A percentile compares a stretch with the other conserved stretches of the same genome.
Evolutionary conservation across 257 asterid species (phyloP).

Genomic region (Cruciata laevipes): DNA sequence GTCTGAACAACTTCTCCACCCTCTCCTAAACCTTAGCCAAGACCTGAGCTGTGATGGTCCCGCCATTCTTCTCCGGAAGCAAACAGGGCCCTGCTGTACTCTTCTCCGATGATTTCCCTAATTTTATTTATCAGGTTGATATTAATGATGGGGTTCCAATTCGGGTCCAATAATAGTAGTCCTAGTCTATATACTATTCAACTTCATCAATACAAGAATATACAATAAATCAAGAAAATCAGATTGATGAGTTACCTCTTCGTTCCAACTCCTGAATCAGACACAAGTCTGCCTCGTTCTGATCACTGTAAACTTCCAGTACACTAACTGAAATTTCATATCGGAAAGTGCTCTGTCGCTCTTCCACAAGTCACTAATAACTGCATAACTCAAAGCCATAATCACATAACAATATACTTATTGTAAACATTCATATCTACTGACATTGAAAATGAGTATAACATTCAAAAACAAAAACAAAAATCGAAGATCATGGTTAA

Average conservation of each 20-base stretch:
- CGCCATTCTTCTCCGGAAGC: conserved; percentile 37
- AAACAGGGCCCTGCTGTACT: conserved; percentile 68
- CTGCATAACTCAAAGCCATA: too few species aligned
- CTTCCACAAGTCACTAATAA: too few species aligned
- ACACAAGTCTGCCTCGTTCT: conserved; percentile 62
- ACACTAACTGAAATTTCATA: conserved; percentile 85
- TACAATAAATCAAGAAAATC: neutral
- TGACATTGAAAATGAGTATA: too few species aligned
- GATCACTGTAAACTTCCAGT: conserved; percentile 94
- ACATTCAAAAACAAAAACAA: too few species aligned
- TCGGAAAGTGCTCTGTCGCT: conserved; percentile 52
- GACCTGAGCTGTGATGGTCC: conserved; percentile 73
- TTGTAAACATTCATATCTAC: too few species aligned
- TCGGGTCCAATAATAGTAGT: conserved; percentile 30
- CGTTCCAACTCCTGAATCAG: conserved; percentile 42
- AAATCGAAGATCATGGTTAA: too few species aligned
- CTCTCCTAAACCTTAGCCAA: conserved; percentile 82
- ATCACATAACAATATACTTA: too few species aligned
- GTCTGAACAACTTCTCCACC: conserved; percentile 87
- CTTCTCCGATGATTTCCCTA: conserved; percentile 58
- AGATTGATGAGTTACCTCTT: conserved; percentile 43
- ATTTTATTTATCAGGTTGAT: conserved; percentile 9
- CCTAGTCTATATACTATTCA: neutral
- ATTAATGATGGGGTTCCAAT: conserved; percentile 58
- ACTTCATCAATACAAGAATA: neutral